Evolutionary conservation across 352 stramenopile species (phyloP), one percentile per base, ranked within the genome.

Genomic region (Phytophthora meadii): DNA sequence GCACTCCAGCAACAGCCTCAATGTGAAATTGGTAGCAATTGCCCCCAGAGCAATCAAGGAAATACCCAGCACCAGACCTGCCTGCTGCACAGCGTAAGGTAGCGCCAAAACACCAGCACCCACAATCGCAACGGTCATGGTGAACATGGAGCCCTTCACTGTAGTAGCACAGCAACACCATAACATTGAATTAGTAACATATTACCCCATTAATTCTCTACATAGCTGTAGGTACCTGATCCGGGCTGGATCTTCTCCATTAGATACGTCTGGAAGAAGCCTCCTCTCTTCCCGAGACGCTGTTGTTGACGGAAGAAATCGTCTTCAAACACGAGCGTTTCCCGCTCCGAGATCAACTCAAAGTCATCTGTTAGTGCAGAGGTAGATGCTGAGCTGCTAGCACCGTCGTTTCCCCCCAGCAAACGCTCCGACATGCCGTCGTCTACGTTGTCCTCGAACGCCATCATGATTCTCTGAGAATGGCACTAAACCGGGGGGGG

Each of bases 121-220:
- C 7, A 95, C 85, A 28, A 95, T 94, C 5, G 89, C 84, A 12
- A 97, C 87, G 1, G 89, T 94, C 87, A 97, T 93, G 0, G 89
- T 97, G 59, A 95, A 95, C 79, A 97, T 94, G 59, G 86, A 94
- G 19, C 89, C 87, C 77, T 95, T 97, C 36, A 97, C 87, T 94
- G 46, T 34, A 36, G 30, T 8, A n/a, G 27, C 22, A 53, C 14
- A 34, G 9, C 24, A 47, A 41, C 51, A 53, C 28, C 15, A 47
- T 2, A 32, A 45, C n/a, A 32, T 11, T 22, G 4, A 51, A n/a
- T 57, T 11, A 65, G 19, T 19, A 19, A 19, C 19, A 19, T 1
- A 19, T 19, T 19, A 19, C 19, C 19, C 19, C 19, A 19, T 19
- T 5, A 50, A 14, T 11, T 10, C 1, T 22, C 22, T 22, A 1